Base-by-base conservation (phyloP, 192 early-diverging fungal genomes). In the Coemansia biformis region DNA sequence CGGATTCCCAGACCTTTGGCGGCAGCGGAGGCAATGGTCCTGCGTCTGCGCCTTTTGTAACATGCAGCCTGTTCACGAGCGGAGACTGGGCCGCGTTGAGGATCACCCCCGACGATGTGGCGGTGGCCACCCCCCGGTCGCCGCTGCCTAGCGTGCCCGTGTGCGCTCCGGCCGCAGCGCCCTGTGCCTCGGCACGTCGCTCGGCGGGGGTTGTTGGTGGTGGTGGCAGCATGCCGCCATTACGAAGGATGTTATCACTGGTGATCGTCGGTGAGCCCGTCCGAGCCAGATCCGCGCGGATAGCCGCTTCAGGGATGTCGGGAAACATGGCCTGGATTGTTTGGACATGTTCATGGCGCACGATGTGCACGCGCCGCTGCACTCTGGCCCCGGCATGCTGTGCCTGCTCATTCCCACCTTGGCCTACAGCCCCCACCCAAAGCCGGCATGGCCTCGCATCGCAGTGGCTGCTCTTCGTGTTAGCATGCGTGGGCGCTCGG, bases 231-330 rank as follows among this genome's bases (percentile, higher is more conserved):
- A 6, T 52, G 21, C 68, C 68, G 1, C 61, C 81, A 24, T 89
- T 78, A 23, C 80, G 77, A 23, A 89, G 67, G 36, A 86, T 85
- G 59, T 89, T 87, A 48, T 92, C 87, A 43, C 83, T 84, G 15
- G 87, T 90, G 40, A 81, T 75, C 38, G 87, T 84, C 16, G 88
- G 86, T 10, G 85, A 87, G n/a, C 89, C 87, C 12, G 87, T 89
- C 24, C 83, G 82, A 46, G 84, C 79, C 16, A 92, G 73, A 56
- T 88, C 88, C 10, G 77, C 79, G 15, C 81, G 73, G 40, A 92
- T 86, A 23, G 87, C 82, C 16, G 83, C 77, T 16, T 80, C 78
- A 5, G 85, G 83, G 32, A 90, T 84, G 48, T 86, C 73, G 7
- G 90, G 90, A 41, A 92, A 92, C 90, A 92, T 90, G 8, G 80